These are phyloP conservation scores for Puccinia coronata DNA, from an alignment of 1,284 basidiomycete genomes.

Conservation along the genomic window DNA sequence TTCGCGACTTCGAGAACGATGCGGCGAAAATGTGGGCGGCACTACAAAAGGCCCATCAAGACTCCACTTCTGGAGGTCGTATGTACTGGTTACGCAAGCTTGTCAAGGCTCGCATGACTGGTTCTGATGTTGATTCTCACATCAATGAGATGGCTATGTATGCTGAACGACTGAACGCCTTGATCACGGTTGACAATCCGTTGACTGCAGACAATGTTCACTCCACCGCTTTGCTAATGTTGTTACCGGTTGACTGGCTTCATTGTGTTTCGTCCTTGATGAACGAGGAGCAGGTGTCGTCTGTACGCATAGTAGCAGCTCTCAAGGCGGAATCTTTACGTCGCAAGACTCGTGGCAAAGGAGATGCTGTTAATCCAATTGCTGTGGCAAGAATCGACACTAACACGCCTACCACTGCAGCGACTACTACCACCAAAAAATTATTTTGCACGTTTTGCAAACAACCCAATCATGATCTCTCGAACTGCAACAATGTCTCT, in stretches of 20 bases:
- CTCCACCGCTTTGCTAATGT: background rate
- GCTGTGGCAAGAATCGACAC: background rate
- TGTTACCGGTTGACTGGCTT: background rate
- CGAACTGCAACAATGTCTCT: no score
- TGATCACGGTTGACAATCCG: background rate
- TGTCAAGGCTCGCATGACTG: background rate
- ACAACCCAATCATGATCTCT: no score
- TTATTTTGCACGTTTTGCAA: no score
- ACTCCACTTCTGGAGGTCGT: background rate
- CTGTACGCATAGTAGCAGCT: background rate
- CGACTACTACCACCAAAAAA: no score
- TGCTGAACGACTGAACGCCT: background rate
- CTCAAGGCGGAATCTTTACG: slow-evolving; percentile 5
- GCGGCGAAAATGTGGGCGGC: background rate
- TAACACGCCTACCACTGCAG: no score
- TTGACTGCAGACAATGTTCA: slow-evolving; percentile 11
- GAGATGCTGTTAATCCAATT: background rate
- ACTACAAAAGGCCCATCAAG: background rate
- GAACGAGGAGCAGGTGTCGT: background rate
- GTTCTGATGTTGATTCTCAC: background rate
- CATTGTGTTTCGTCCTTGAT: slow-evolving; percentile 22
- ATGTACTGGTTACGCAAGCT: slow-evolving; percentile 22
- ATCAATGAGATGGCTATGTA: background rate
- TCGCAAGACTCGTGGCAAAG: background rate
- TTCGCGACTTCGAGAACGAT: background rate